These are phyloP conservation scores for slime mould (Dictyostelium discoideum) DNA, from an alignment of 78 protist species.

Conservation along the genomic window dicty_2.7 NC_007088.5:6883501-6884000, in stretches of 20 bases:
- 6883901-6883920: not conserved
- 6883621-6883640: not conserved
- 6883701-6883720: too few relatives aligned
- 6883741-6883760: conserved; percentile 70
- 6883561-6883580: conserved; percentile 43
- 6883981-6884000: conserved; percentile 64
- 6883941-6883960: conserved; percentile 32
- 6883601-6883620: conserved; percentile 50
- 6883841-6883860: conserved; percentile 17
- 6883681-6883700: not conserved
- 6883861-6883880: conserved; percentile 46
- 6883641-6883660: not conserved
- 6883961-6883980: conserved; percentile 52
- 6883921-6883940: conserved; percentile 16
- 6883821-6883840: not conserved
- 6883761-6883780: conserved; percentile 59
- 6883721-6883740: conserved; percentile 7
- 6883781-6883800: not conserved
- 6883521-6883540: conserved; percentile 43
- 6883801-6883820: not conserved
- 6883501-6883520: conserved; percentile 41
- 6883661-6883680: not conserved
- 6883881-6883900: conserved; percentile 18
- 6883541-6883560: conserved; percentile 66
- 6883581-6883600: conserved; percentile 40